Evolutionary conservation across 441 rosid species (phyloP), one percentile per base, ranked within the genome.

Genomic region (Pelargonium myrrhifolium): DNA sequence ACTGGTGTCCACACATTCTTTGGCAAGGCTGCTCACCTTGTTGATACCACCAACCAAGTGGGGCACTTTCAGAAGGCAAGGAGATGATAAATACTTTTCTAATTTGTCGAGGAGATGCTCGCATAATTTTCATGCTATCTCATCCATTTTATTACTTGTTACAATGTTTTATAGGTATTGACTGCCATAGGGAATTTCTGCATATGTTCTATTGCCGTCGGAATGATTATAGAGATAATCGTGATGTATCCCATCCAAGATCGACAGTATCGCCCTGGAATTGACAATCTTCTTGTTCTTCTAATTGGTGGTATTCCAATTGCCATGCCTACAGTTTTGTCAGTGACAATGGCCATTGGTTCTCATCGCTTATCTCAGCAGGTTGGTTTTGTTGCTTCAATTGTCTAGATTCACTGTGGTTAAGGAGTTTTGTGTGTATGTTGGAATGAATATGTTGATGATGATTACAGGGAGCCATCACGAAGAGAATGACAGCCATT

Each of bases 321-420:
- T 71, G 98, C 98, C 21, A 91, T 91, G 96, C 97, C n/a, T n/a
- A n/a, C n/a, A n/a, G n/a, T n/a, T n/a, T n/a, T n/a, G n/a, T n/a
- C n/a, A n/a, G n/a, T n/a, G n/a, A 89, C 96, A 0, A 89, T 89
- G 98, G 98, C 98, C 61, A 92, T 92, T 71, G 98, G 98, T 28
- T 92, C 98, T 17, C 98, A 92, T 81, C 86, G 81, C 71, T 64
- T 92, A 64, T 82, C 98, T 66, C 76, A 86, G 75, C 97, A 93
- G 89, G 98, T 89, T 42, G 31, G 31, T 26, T 26, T 26, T 26
- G 31, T 4, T 26, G 31, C 31, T 26, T 26, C 31, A 26, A 26
- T 26, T 26, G 31, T n/a, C n/a, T n/a, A n/a, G n/a, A 26, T 4
- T 26, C 2, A 26, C 31, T 26, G 31, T 26, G 31, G 31, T 26